A percentile compares a stretch with the other conserved stretches of the same genome.
These are phyloP conservation scores for Diaporthe ampelina DNA, from an alignment of 2,329 filamentous ascomycete genomes.

Conservation along the genomic window DNA sequence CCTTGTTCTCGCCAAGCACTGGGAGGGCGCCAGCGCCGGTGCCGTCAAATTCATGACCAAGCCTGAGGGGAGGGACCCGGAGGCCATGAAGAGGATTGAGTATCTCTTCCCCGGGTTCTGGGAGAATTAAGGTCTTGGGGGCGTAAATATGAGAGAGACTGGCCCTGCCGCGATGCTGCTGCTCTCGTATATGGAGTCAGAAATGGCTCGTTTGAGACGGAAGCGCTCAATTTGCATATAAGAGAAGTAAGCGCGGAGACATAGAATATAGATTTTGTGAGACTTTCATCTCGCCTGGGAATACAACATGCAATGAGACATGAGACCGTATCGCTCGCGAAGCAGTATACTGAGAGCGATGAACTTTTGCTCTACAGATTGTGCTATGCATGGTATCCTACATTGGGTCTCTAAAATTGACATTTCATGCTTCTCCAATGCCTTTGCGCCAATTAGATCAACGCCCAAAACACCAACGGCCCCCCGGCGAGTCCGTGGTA, in stretches of 20 bases:
- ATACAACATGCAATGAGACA: background rate
- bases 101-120: conserved; percentile 92
- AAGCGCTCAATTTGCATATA: conserved; percentile 4
- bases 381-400: conserved; percentile 36
- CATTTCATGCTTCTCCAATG: conserved; percentile 12
- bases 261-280: conserved; percentile 1
- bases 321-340: background rate
- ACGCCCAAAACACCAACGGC: background rate
- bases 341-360: background rate
- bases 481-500: background rate
- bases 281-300: background rate
- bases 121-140: conserved; percentile 50
- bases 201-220: conserved; percentile 9
- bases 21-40: conserved; percentile 81
- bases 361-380: conserved; percentile 23
- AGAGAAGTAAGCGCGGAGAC: background rate
- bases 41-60: conserved; percentile 88
- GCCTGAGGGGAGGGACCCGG: conserved; percentile 77
- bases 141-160: background rate
- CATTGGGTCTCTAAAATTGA: background rate
- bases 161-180: conserved; percentile 5
- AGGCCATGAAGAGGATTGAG: conserved; percentile 83
- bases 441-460: conserved; percentile 18
- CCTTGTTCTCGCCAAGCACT: conserved; percentile 84
- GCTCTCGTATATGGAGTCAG: background rate